Evolutionary conservation across 2,329 filamentous ascomycete genomes (phyloP).

Genomic region (Neonectria magnoliae): DNA sequence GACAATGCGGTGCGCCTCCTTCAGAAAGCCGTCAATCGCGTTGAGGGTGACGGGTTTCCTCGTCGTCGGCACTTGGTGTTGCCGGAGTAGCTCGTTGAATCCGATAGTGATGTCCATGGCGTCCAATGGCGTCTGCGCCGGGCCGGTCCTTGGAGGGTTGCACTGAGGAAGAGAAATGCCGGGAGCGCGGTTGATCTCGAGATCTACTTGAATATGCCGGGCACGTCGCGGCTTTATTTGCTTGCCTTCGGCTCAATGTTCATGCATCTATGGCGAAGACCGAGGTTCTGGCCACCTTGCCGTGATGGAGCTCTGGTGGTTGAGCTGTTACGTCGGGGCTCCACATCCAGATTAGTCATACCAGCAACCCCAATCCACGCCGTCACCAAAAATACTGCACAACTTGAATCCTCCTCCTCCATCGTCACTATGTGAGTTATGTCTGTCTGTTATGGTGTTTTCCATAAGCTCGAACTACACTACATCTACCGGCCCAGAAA

Average conservation of each 20-base stretch:
- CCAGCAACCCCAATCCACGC: conserved; percentile 15
- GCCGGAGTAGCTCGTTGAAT: conserved; percentile 75
- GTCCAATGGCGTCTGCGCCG: conserved; percentile 26
- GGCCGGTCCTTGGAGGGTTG: conserved; percentile 21
- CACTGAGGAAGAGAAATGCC: conserved; percentile 3
- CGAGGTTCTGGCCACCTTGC: conserved; percentile 41
- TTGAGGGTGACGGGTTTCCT: conserved; percentile 54
- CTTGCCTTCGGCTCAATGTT: conserved; percentile 21
- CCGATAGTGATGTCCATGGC: conserved; percentile 72
- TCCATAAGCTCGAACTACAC: not conserved
- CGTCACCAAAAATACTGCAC: not conserved
- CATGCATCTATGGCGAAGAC: conserved; percentile 21
- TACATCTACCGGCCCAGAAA: not conserved
- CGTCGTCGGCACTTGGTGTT: conserved; percentile 63
- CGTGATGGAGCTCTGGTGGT: conserved; percentile 36
- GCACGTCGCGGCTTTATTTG: conserved; percentile 23
- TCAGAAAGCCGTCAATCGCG: conserved; percentile 84
- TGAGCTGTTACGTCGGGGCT: conserved; percentile 29
- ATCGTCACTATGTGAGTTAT: conserved; percentile 1
- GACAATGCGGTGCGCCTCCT: conserved; percentile 94
- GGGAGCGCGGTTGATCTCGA: not conserved
- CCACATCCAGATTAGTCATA: conserved; percentile 37
- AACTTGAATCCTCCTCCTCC: conserved; percentile 2
- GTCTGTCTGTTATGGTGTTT: not conserved
- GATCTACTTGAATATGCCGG: not conserved